Base-by-base conservation (phyloP, 1,284 basidiomycete genomes). In the Rhodotorula sp. region DNA sequence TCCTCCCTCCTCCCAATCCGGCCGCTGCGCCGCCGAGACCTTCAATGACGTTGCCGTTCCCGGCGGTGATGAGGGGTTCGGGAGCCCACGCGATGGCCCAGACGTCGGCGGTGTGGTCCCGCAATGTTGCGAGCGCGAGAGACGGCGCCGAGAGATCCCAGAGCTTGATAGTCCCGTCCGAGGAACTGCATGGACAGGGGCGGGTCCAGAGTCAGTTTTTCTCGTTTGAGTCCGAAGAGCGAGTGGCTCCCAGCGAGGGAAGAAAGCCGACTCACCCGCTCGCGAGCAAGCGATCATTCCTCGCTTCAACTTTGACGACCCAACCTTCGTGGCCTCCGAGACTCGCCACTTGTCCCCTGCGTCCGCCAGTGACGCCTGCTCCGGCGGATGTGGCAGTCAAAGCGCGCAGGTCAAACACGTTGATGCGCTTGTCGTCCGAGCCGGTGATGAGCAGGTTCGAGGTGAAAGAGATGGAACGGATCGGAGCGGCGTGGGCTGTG, bases 351-450 rank as follows among this genome's bases (percentile, higher is more conserved):
- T 78, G 77, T 3, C 74, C 74, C 34, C 72, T 48, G 16, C 75
- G 52, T 31, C 71, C 66, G 0, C 71, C 75, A 23, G 67, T 57
- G 28, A 68, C 59, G 5, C 62, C 62, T 15, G 26, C 5, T 21
- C 19, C 38, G 10, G 52, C 61, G 19, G 59, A 62, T n/a, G 66
- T 26, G 18, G 69, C 58, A 0, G 75, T 63, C 12, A 77, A 31
- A 2, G 72, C 73, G n/a, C 76, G 73, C 1, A 79, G 65, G 65
- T 79, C 78, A 34, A 76, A 77, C 26, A 77, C 74, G 63, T 76
- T 77, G 63, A 78, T 73, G 38, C 75, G 73, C 64, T 75, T 76
- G 70, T 78, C 77, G 69, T 79, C 78, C 21, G 76, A 76, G 10
- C 68, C 77, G 21, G 78, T 77, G 48, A 77, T 70, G 48, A 79